Evolutionary conservation across 2,329 filamentous ascomycete genomes (phyloP), one percentile per base, ranked within the genome.

Genomic region (Pseudocercospora vitis): DNA sequence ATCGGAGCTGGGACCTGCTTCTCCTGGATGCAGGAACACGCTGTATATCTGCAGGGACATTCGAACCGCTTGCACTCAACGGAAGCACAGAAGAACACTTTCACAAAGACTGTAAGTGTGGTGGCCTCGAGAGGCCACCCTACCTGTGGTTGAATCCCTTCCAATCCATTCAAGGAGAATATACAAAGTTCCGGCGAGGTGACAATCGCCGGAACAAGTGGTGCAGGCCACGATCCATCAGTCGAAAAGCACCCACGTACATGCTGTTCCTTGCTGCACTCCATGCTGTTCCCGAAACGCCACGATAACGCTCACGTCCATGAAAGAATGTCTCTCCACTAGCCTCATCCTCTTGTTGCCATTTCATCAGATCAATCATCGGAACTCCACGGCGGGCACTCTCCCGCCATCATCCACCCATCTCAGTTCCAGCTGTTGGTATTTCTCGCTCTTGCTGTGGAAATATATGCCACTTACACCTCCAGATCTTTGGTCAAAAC

Each of bases 381-480:
- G 82, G 71, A 97, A 96, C 74, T 99, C 94, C 74, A 95, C 83
- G 57, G 90, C 87, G 65, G 84, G 84, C 71, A 88, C 88, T 73
- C 90, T 94, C 52, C 92, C 91, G 66, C 78, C 81, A 71, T 96
- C 88, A 54, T 88, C 82, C 52, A 96, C 87, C 71, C 96, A 91
- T 72, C 89, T 88, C 65, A 99, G 78, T 68, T 96, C 89, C 63
- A 97, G 78, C 72, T 96, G 90, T 74, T 99, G 94, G 71, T 92
- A 96, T 89, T 92, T 96, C 76, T 97, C 92, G 74, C 91, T 97
- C 76, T 95, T 96, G 9, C 89, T 88, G 75, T 99, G 94, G 71
- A 96, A 99, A 74, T 99, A 99, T 54, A 97, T 96, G 14, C 94
- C 94, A 67, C 85, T 91, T 33, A 99, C 88, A 59, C 82, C 86